A percentile compares a stretch with the other conserved stretches of the same genome.
Evolutionary conservation across 345 rosid species (phyloP).

Genomic region (Citrus reticulata): DNA sequence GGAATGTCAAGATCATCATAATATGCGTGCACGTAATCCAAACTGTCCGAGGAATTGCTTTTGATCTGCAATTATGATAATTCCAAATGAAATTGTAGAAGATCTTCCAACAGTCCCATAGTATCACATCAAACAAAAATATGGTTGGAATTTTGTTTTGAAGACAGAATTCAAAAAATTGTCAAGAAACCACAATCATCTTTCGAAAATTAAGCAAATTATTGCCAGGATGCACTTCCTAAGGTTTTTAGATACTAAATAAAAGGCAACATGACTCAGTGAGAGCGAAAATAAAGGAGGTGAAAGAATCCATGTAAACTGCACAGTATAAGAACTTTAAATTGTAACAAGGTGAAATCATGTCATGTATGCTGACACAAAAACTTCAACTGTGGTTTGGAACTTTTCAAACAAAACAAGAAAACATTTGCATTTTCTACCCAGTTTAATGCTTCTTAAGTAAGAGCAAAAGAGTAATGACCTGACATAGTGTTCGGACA

Average conservation of each 20-base stretch:
- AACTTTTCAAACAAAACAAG: neutral
- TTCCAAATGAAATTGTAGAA: neutral
- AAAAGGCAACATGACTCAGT: neutral
- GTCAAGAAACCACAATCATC: neutral
- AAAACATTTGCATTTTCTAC: conserved; percentile 1
- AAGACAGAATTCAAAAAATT: neutral
- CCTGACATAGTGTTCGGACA: conserved; percentile 94
- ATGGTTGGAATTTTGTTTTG: neutral
- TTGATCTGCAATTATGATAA: conserved; percentile 40
- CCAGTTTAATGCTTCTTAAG: neutral
- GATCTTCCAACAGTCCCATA: neutral
- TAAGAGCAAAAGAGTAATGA: conserved; percentile 17
- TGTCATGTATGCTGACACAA: neutral
- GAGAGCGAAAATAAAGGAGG: neutral
- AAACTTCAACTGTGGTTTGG: neutral
- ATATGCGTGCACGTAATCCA: conserved; percentile 68
- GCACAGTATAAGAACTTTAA: neutral
- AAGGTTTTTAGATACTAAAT: neutral
- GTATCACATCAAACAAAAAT: neutral
- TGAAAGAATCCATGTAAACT: neutral
- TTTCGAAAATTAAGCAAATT: neutral
- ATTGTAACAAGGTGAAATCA: neutral
- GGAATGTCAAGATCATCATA: conserved; percentile 53
- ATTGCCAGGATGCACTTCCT: neutral
- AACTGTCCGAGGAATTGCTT: conserved; percentile 66